Conservation (phyloP, 805 yeast genomes). For the Cephaloascus albidus region DNA sequence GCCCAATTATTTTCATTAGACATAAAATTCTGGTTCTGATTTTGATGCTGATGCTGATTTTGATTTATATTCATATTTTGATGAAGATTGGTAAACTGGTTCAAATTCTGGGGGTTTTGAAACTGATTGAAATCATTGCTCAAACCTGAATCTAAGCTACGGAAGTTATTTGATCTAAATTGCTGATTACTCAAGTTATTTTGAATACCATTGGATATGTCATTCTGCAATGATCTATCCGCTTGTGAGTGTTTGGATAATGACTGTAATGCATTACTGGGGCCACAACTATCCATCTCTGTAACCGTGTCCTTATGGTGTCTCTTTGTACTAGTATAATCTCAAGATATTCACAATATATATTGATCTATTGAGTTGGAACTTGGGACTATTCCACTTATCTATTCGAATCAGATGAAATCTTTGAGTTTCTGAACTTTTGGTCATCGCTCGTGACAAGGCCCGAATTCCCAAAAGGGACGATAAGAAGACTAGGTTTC, state of each 20-base stretch:
- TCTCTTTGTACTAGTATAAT: no score
- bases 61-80: neutral
- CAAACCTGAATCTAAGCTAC: conserved; percentile 19
- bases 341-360: no score
- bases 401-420: no score
- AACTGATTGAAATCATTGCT: conserved; percentile 30
- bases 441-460: no score
- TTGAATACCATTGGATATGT: conserved; percentile 8
- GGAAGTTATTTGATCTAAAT: conserved; percentile 2
- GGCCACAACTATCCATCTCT: conserved; percentile 26
- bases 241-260: conserved; percentile 28
- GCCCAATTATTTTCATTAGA: neutral
- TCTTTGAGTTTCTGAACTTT: no score
- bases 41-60: neutral
- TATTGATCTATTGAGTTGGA: no score
- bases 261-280: conserved; percentile 32
- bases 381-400: no score
- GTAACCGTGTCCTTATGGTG: neutral
- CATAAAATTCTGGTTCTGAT: neutral
- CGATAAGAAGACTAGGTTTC: no score
- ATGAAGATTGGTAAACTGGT: neutral
- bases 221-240: conserved; percentile 30
- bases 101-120: conserved; percentile 1
- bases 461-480: no score
- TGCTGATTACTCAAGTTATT: no score